Evolutionary conservation across 1,139 yeast genomes (phyloP).

Genomic region (Lodderomyces theae): DNA sequence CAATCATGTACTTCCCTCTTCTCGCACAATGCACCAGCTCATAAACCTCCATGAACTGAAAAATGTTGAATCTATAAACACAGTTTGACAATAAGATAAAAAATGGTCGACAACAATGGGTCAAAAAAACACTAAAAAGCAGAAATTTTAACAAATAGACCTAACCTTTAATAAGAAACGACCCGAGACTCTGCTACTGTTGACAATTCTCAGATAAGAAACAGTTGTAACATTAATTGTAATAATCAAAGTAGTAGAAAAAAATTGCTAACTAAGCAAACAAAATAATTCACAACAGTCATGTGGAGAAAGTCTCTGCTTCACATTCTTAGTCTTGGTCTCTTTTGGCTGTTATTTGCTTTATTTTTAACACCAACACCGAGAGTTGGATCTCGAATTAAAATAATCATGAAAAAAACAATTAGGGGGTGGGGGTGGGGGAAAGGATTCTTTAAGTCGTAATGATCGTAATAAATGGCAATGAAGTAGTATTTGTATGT

Average conservation of each 20-base stretch:
- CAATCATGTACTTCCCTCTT: too few relatives aligned
- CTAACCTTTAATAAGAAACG: too few relatives aligned
- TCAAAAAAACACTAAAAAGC: too few relatives aligned
- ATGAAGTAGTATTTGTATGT: not conserved
- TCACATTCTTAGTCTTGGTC: too few relatives aligned
- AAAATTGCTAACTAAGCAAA: not conserved
- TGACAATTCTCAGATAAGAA: too few relatives aligned
- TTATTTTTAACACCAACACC: conserved; percentile 5
- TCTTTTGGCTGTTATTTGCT: not conserved
- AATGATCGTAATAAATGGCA: not conserved
- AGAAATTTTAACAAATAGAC: too few relatives aligned
- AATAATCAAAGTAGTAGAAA: not conserved
- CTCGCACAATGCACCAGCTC: too few relatives aligned
- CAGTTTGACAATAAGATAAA: not conserved
- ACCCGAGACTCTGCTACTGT: too few relatives aligned
- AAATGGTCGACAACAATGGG: not conserved
- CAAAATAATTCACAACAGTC: too few relatives aligned
- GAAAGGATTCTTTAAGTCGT: not conserved
- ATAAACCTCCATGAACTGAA: not conserved
- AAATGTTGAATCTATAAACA: conserved; percentile 1
- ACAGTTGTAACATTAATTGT: too few relatives aligned
- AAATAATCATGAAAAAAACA: conserved; percentile 13
- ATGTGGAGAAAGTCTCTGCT: too few relatives aligned
- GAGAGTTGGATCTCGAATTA: conserved; percentile 35
- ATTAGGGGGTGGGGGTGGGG: too few relatives aligned